These are phyloP conservation scores for Leccinum truebloodii DNA, from an alignment of 768 basidiomycete species.

Conservation along the genomic window DNA sequence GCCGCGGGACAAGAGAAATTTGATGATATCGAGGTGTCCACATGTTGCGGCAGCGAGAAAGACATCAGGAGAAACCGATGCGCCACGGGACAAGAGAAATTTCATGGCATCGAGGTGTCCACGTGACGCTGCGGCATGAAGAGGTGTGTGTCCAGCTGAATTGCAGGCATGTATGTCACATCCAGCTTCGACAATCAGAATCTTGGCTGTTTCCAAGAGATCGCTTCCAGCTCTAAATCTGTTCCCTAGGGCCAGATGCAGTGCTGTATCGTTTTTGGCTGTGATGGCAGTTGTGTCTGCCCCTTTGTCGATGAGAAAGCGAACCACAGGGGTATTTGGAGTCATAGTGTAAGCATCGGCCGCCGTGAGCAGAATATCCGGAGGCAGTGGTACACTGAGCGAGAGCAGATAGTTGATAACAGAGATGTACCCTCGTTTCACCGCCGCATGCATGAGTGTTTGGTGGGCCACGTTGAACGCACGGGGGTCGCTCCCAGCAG, in stretches of 20 bases:
- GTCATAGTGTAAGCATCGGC: no score
- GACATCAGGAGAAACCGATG: no score
- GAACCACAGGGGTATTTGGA: background rate
- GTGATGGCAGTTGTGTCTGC: background rate
- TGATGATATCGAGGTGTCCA: no score
- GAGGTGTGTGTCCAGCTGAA: background rate
- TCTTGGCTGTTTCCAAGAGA: background rate
- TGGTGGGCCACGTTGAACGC: background rate
- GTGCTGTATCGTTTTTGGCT: background rate
- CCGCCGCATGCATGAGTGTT: background rate
- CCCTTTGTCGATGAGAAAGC: background rate
- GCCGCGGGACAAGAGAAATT: background rate
- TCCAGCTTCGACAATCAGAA: background rate
- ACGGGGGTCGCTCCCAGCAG: background rate
- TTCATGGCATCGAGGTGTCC: background rate
- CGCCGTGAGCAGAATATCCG: background rate
- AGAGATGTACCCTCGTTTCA: background rate
- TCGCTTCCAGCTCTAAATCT: background rate
- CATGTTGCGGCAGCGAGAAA: no score
- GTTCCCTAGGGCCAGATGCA: background rate
- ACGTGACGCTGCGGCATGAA: background rate
- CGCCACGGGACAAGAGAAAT: background rate
- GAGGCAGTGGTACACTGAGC: background rate
- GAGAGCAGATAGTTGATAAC: background rate
- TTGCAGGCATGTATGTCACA: background rate